A percentile compares a stretch with the other conserved stretches of the same genome.
Conservation (phyloP, 768 basidiomycete genomes). For the Amanita subjunquillea region DNA sequence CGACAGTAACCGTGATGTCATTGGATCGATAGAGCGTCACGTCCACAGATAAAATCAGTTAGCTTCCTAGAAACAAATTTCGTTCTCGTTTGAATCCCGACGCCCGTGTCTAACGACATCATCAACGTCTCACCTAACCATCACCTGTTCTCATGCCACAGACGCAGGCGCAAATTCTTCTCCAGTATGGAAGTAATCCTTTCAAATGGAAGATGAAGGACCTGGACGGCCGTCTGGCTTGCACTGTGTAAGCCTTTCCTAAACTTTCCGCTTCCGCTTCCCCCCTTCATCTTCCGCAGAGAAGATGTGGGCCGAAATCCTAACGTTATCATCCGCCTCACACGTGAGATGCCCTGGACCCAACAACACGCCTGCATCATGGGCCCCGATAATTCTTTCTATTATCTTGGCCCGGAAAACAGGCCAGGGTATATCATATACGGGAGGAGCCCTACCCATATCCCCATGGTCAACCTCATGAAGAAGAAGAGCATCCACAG, state of each 20-base stretch:
- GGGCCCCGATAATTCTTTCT: constrained; percentile 68
- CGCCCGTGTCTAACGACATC: no score
- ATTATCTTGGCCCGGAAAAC: constrained; percentile 63
- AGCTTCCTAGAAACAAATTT: no score
- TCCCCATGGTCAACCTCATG: constrained; percentile 48
- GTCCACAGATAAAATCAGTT: no score
- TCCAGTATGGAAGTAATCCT: constrained; percentile 57
- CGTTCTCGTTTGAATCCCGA: no score
- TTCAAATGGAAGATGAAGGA: constrained; percentile 55
- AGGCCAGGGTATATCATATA: constrained; percentile 56
- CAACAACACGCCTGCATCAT: constrained; percentile 59
- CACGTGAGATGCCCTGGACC: constrained; percentile 57
- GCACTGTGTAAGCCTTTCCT: constrained; percentile 48
- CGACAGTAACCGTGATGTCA: no score
- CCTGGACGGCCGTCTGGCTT: constrained; percentile 50
- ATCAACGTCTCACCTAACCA: not conserved
- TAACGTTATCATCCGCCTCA: constrained; percentile 53
- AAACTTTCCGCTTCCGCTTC: not conserved
- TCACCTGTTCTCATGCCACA: constrained; percentile 5
- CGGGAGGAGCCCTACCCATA: constrained; percentile 45
- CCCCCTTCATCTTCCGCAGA: constrained; percentile 23
- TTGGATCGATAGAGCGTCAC: no score
- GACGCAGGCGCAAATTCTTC: constrained; percentile 27
- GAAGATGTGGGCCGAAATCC: constrained; percentile 32
- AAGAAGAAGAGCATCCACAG: constrained; percentile 50